Conservation (phyloP, 176 grass and related monocot genomes). For the Musa troglodytarum region DNA sequence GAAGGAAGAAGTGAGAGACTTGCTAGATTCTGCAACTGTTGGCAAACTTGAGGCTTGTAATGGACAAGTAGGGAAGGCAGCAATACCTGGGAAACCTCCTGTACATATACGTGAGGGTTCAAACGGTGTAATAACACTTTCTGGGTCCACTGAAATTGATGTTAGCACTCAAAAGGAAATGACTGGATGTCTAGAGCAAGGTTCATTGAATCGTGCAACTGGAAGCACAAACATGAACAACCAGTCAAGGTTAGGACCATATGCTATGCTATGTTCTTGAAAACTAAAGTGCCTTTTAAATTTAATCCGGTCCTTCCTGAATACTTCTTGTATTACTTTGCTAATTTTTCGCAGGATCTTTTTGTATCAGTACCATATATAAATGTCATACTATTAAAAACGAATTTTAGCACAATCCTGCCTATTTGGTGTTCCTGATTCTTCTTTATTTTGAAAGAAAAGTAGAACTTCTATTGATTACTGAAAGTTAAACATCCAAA, state of each 20-base stretch:
- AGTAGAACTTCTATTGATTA: no score
- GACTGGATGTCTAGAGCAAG: constrained; percentile 71
- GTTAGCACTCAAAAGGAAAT: constrained; percentile 82
- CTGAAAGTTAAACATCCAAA: no score
- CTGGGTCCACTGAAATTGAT: constrained; percentile 77
- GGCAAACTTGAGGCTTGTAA: constrained; percentile 69
- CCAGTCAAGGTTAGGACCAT: constrained; percentile 65
- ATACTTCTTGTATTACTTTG: no score
- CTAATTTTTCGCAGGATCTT: no score
- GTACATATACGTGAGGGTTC: constrained; percentile 91
- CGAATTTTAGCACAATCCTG: no score
- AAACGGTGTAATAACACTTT: constrained; percentile 81
- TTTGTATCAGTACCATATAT: no score
- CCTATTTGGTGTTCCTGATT: no score
- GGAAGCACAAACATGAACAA: constrained; percentile 30
- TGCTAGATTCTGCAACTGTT: constrained; percentile 44
- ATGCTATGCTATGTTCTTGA: neutral
- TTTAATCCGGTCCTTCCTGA: neutral
- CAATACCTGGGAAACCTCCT: constrained; percentile 69
- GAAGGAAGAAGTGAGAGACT: constrained; percentile 93
- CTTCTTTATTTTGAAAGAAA: no score
- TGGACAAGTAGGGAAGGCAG: constrained; percentile 36
- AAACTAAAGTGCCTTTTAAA: neutral
- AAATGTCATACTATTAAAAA: no score
- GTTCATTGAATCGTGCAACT: constrained; percentile 61